Conservation (phyloP, 2,329 filamentous ascomycete genomes). For the Claviceps humidiphila region DNA sequence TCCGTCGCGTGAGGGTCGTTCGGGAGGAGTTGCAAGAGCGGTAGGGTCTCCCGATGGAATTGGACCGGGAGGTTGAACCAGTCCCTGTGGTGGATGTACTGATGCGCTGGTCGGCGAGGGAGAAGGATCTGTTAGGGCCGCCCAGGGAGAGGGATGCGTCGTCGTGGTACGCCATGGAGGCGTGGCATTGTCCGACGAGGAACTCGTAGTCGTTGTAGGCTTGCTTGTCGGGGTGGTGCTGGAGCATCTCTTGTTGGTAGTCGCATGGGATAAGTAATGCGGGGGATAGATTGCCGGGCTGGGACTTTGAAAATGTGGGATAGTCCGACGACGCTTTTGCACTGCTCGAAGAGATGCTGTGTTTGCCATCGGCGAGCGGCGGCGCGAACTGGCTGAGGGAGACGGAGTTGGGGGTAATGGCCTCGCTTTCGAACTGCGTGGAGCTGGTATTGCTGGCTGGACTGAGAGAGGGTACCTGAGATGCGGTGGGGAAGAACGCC, state of each 20-base stretch:
- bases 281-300: constrained; percentile 46
- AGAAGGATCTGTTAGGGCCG: constrained; percentile 8
- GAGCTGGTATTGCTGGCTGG: constrained; percentile 28
- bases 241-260: constrained; percentile 40
- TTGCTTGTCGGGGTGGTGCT: constrained; percentile 15
- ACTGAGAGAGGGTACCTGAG: constrained; percentile 35
- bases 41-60: constrained; percentile 37
- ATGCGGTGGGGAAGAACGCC: constrained; percentile 14
- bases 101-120: constrained; percentile 27
- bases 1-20: constrained; percentile 41
- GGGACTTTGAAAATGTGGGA: constrained; percentile 44
- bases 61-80: constrained; percentile 31
- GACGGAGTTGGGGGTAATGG: constrained; percentile 26
- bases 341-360: constrained; percentile 11
- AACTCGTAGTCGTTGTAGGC: constrained; percentile 21
- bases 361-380: constrained; percentile 25
- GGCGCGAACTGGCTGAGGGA: constrained; percentile 39
- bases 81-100: constrained; percentile 44
- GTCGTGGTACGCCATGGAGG: constrained; percentile 8
- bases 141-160: constrained; percentile 6
- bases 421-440: constrained; percentile 29
- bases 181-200: constrained; percentile 4
- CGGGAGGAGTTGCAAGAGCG: constrained; percentile 39
- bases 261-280: constrained; percentile 49
- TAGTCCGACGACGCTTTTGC: constrained; percentile 29